These are phyloP conservation scores for Cichorium intybus DNA, from an alignment of 140 eudicot genomes.

Conservation along the genomic window DNA sequence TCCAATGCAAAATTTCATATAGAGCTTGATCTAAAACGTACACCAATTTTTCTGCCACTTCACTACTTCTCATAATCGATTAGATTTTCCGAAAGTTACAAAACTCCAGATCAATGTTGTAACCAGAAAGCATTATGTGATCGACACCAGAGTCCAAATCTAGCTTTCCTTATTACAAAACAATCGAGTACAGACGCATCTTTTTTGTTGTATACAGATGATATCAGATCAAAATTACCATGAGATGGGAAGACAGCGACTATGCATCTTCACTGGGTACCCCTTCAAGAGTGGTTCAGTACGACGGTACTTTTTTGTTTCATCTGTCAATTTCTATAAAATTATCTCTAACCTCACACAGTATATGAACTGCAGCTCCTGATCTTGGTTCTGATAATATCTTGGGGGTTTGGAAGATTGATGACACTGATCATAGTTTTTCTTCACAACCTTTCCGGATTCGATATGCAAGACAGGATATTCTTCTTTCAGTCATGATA, in stretches of 20 bases:
- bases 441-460: constrained; percentile 92
- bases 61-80: not conserved
- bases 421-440: too few relatives aligned
- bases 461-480: constrained; percentile 92
- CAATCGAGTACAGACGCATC: not conserved
- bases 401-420: too few relatives aligned
- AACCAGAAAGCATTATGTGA: not conserved
- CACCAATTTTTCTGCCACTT: not conserved
- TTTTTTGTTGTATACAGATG: constrained; percentile 52
- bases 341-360: not conserved
- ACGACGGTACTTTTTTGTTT: constrained; percentile 66
- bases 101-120: not conserved
- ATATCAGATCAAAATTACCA: constrained; percentile 88
- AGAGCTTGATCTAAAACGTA: not conserved
- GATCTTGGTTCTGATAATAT: constrained; percentile 84
- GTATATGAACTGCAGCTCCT: constrained; percentile 69
- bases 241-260: constrained; percentile 92
- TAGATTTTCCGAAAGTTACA: not conserved
- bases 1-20: too few relatives aligned
- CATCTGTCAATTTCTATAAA: not conserved
- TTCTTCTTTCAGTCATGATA: constrained; percentile 81
- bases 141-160: not conserved
- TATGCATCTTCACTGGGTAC: constrained; percentile 39
- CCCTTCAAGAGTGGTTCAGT: too few relatives aligned
- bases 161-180: not conserved